A percentile compares a stretch with the other conserved stretches of the same genome.
phyloP scores from a whole-genome alignment of 768 basidiomycete species.

The Lyophyllum atratum region DNA sequence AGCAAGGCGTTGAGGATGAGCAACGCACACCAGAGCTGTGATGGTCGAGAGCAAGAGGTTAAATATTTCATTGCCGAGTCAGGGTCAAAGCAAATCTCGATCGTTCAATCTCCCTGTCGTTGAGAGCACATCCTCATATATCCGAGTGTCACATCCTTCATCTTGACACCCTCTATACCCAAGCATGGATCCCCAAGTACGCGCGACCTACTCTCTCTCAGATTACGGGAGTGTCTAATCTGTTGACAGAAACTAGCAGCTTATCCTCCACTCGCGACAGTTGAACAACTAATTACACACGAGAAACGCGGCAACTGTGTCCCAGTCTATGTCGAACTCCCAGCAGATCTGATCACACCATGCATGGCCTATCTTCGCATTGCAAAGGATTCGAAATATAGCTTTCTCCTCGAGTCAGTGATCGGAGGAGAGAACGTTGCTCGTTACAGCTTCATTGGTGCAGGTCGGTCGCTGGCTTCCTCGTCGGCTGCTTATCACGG shows the following conservation, averaged over 20 bases:
- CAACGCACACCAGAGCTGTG: neutral
- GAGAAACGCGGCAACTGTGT: constrained; percentile 91
- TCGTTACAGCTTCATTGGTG: constrained; percentile 94
- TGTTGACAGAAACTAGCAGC: constrained; percentile 60
- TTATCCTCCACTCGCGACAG: constrained; percentile 68
- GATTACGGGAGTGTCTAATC: neutral
- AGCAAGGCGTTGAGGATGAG: neutral
- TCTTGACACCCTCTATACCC: neutral
- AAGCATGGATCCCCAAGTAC: constrained; percentile 52
- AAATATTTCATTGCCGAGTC: constrained; percentile 5
- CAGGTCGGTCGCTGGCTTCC: constrained; percentile 55
- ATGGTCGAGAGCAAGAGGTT: constrained; percentile 2
- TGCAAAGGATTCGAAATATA: constrained; percentile 90
- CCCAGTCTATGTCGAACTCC: constrained; percentile 89
- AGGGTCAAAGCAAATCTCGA: constrained; percentile 2
- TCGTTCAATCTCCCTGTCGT: neutral
- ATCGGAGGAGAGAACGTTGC: constrained; percentile 88
- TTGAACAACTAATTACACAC: constrained; percentile 75
- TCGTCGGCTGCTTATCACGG: neutral
- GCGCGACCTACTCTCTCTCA: constrained; percentile 9
- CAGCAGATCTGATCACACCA: constrained; percentile 95
- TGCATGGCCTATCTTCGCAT: constrained; percentile 95
- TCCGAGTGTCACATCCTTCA: neutral
- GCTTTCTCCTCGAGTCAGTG: constrained; percentile 93
- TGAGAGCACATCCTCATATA: neutral